Base-by-base conservation (phyloP, 768 basidiomycete species). In the Amanita pallidorosea region DNA sequence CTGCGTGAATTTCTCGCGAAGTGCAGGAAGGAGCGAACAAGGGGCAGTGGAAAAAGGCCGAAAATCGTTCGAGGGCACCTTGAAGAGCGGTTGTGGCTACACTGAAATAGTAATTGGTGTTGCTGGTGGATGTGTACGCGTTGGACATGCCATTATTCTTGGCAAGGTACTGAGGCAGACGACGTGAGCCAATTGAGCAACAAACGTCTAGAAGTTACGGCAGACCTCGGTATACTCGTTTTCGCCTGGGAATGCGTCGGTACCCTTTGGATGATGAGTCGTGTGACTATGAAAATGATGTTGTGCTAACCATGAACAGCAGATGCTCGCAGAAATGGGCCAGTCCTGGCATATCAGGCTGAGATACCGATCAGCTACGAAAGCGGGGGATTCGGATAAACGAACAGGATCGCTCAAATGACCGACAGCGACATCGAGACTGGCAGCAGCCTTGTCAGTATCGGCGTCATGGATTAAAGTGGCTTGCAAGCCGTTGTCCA, bases 281-380 rank as follows among this genome's bases (percentile, higher is more conserved):
- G 49, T 20, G 56, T 27, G 33, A 49, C 20, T 11, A 33, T 1
- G 7, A 7, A 34, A 15, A 31, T 29, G 51, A 22, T 25, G 48
- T n/a, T 27, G 23, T 27, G 64, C 81, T 54, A 58, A 92, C 94
- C 83, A 99, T 90, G 67, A 99, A 99, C 54, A 96, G 67, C 45
- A 99, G 63, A 65, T 99, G 95, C 64, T 99, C 95, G 68, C 93
- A 94, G 62, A 94, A 94, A 65, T 95, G 91, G 44, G 92, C 92
- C 40, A 94, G 74, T 9, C 92, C 92, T 8, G 88, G 92, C 77
- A 93, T 86, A 61, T 95, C 91, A 62, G 77, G 81, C 81, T 88
- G 58, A 25, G 7, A 15, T 33, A 55, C 17, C 41, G 34, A 36
- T 49, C 18, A 12, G 52, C 54, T 31, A 54, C 44, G 41, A 54